Percentiles rank a stretch among this genome's conserved stretches.
Evolutionary conservation across 345 rosid species (phyloP).

Genomic region (Eucalyptus fibrosa): DNA sequence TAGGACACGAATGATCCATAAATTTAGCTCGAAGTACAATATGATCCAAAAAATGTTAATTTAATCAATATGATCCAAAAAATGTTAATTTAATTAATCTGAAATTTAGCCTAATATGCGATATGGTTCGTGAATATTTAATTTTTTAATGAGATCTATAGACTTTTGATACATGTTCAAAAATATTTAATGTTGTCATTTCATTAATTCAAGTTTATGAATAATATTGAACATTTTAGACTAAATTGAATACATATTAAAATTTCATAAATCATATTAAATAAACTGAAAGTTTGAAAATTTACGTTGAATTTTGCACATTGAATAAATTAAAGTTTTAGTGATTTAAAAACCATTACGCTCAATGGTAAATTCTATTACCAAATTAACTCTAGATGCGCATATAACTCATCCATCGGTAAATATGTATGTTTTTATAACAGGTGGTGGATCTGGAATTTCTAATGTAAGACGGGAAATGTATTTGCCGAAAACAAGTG

Average conservation of each 20-base stretch:
- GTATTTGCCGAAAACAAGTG: too few species aligned
- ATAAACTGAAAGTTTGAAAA: too few species aligned
- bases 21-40: too few species aligned
- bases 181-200: rapidly evolving
- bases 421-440: too few species aligned
- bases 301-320: too few species aligned
- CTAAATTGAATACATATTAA: rapidly evolving
- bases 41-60: rapidly evolving
- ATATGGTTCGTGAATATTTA: rapidly evolving
- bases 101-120: rapidly evolving
- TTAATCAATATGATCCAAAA: rapidly evolving
- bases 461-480: background rate
- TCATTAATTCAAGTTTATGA: rapidly evolving
- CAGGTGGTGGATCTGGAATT: background rate
- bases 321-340: too few species aligned
- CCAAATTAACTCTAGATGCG: background rate
- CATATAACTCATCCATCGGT: background rate
- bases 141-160: background rate
- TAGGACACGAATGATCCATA: background rate
- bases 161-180: rapidly evolving
- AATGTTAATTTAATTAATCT: rapidly evolving
- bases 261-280: too few species aligned
- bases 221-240: rapidly evolving
- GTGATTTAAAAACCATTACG: rapidly evolving
- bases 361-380: rapidly evolving